Base-by-base conservation (phyloP, 352 stramenopile species). In the Phytophthora macrochlamydospora region DNA sequence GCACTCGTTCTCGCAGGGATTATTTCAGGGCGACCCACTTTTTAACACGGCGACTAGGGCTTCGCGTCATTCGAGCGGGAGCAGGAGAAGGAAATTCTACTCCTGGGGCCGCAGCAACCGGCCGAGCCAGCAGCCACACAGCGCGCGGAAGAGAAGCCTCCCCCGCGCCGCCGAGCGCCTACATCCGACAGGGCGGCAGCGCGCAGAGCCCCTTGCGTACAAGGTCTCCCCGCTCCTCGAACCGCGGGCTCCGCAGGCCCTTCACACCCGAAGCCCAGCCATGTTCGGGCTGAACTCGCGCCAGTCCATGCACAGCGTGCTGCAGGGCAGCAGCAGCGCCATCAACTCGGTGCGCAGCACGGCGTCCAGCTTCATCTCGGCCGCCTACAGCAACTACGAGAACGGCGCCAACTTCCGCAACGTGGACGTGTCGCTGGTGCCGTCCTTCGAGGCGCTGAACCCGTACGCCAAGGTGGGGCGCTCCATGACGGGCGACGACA, bases 401-500 rank as follows among this genome's bases (percentile, higher is more conserved):
- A 71, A 28, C 48, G 63, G 66, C 35, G 31, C 52, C 13, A 75
- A 50, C 51, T 78, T 73, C 38, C 60, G 62, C 13, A 86, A 85
- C 35, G 72, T 81, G 37, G 79, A 84, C 35, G 59, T 59, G 52
- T 80, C 73, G 18, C 71, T 78, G 30, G 71, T 94, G 51, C 87
- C 87, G 14, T 83, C 85, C 18, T 95, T 95, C 48, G 76, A 82
- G 43, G 68, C 78, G 18, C 60, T 95, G 31, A 95, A 95, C 65
- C 85, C 85, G 31, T 93, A 87, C 62, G 82, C 83, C n/a, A 85
- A 86, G 30, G 65, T 56, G 13, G 74, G 80, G 5, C 75, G 75
- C 42, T 71, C 67, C 38, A 69, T 80, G 65, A 74, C 63, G 54
- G 57, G 67, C 44, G 64, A 84, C 28, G 75, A 88, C 31, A 87